phyloP scores from a whole-genome alignment of 305 asterid species.

The Coffea humblotiana region DNA sequence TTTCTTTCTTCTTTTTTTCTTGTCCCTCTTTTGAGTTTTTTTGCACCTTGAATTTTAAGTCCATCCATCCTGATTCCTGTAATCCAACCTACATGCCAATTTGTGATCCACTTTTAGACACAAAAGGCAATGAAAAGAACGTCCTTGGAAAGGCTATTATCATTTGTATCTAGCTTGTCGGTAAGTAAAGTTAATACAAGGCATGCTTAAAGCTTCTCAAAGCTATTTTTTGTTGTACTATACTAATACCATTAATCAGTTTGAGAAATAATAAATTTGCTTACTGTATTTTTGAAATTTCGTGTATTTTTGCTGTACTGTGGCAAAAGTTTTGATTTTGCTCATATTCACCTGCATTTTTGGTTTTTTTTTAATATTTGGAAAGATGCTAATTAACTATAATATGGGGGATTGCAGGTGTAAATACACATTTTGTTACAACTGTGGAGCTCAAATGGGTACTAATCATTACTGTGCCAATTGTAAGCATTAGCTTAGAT shows the following conservation, averaged over 20 bases:
- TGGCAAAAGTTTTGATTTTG: too few species aligned
- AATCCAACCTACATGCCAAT: not conserved
- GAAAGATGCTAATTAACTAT: not conserved
- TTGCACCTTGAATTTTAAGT: not conserved
- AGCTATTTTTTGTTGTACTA: not conserved
- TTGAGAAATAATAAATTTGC: not conserved
- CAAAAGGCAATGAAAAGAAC: not conserved
- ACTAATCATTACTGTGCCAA: constrained; percentile 2
- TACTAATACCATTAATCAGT: not conserved
- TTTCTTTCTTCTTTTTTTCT: not conserved
- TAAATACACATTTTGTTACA: constrained; percentile 30
- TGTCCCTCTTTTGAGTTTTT: not conserved
- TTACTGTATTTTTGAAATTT: too few species aligned
- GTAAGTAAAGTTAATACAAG: not conserved
- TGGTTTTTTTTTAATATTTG: not conserved
- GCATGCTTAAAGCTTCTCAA: not conserved
- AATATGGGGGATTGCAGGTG: constrained; percentile 23
- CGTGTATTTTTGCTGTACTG: too few species aligned
- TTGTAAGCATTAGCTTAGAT: constrained; percentile 1
- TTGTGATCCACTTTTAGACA: not conserved
- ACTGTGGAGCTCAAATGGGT: constrained; percentile 22
- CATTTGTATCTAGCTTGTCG: not conserved
- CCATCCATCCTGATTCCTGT: not conserved
- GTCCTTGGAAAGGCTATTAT: too few species aligned
- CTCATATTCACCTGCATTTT: not conserved